Conservation (phyloP, 257 asterid species). For the Linaria vulgaris region DNA sequence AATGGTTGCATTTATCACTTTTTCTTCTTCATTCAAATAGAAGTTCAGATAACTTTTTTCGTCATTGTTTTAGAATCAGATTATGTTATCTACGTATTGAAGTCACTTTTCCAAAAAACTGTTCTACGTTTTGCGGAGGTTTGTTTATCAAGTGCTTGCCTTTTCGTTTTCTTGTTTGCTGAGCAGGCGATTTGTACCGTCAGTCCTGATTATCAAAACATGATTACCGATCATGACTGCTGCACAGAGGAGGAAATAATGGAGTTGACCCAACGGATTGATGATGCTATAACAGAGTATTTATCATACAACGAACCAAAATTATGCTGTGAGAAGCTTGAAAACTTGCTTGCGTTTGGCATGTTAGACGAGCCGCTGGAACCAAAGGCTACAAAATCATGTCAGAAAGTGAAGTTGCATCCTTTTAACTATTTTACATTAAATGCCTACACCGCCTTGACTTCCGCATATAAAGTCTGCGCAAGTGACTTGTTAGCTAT, state of each 20-base stretch:
- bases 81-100: background rate
- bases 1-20: too few species aligned
- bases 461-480: too few species aligned
- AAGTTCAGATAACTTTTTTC: too few species aligned
- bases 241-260: slow-evolving; percentile 22
- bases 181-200: slow-evolving; percentile 37
- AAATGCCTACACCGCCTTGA: slow-evolving; percentile 54
- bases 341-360: slow-evolving; percentile 47
- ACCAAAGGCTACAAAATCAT: slow-evolving; percentile 8
- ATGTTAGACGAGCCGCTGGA: background rate
- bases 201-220: background rate
- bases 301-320: slow-evolving; percentile 38
- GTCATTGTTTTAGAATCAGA: too few species aligned
- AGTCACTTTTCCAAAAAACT: background rate
- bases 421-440: slow-evolving; percentile 47
- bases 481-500: too few species aligned
- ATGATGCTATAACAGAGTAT: slow-evolving; percentile 45
- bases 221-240: slow-evolving; percentile 15
- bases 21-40: too few species aligned
- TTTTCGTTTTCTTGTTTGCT: background rate
- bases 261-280: slow-evolving; percentile 34
- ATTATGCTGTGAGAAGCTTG: slow-evolving; percentile 61
- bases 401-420: slow-evolving; percentile 33
- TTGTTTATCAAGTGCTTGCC: slow-evolving; percentile 1
- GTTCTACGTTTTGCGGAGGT: background rate